Percentiles rank a stretch among this genome's conserved stretches.
These are phyloP conservation scores for Sporothrix brasiliensis DNA, from an alignment of 2,329 filamentous ascomycete species.

Conservation along the genomic window DNA sequence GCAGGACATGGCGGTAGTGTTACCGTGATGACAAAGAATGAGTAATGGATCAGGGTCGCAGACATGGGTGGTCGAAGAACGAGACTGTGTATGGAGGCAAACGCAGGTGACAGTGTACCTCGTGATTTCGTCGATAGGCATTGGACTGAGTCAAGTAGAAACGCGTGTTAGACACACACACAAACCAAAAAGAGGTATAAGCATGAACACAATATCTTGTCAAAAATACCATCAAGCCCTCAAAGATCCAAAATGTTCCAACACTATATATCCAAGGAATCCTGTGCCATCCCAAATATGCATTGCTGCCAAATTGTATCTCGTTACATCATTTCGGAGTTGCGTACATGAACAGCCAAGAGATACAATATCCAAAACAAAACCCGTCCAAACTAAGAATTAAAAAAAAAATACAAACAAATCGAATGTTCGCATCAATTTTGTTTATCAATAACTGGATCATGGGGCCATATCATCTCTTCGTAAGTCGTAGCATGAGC, in stretches of 20 bases:
- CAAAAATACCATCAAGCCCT: not conserved
- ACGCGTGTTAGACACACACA: too few relatives aligned
- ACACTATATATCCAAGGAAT: not conserved
- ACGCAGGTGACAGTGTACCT: not conserved
- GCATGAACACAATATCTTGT: not conserved
- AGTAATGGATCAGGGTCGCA: slow-evolving; percentile 19
- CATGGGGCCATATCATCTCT: not conserved
- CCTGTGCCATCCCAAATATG: not conserved
- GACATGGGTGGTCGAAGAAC: slow-evolving; percentile 2
- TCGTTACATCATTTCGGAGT: not conserved
- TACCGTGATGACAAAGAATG: slow-evolving; percentile 25
- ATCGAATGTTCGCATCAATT: too few relatives aligned
- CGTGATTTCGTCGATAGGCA: too few relatives aligned
- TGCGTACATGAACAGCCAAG: slow-evolving; percentile 14
- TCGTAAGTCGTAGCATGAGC: not conserved
- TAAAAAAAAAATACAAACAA: not conserved
- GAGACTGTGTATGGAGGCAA: not conserved
- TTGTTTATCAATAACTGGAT: not conserved
- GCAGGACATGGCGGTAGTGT: not conserved
- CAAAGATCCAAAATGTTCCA: not conserved
- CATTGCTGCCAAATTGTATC: slow-evolving; percentile 17
- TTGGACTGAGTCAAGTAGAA: too few relatives aligned
- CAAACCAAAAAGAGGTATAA: not conserved
- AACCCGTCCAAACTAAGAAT: not conserved
- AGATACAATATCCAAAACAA: slow-evolving; percentile 18